A percentile compares a stretch with the other conserved stretches of the same genome.
phyloP scores from a whole-genome alignment of 257 asterid species.

The Scutellaria minor region DNA sequence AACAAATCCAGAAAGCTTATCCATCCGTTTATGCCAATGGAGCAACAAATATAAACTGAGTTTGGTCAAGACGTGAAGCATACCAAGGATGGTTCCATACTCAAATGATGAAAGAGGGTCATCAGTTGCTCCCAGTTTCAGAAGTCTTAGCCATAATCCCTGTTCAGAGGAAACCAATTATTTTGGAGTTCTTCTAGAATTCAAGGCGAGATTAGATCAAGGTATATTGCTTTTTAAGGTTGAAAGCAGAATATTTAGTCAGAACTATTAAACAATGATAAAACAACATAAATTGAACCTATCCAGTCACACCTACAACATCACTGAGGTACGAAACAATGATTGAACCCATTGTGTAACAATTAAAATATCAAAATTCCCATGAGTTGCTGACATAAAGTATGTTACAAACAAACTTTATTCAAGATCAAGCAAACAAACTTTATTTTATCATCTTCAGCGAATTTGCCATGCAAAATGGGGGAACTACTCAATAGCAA shows the following conservation, averaged over 20 bases:
- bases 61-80: conserved; percentile 31
- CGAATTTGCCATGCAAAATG: conserved; percentile 23
- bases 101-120: conserved; percentile 98
- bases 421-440: conserved; percentile 20
- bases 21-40: conserved; percentile 29
- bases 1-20: conserved; percentile 36
- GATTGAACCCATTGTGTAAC: conserved; percentile 18
- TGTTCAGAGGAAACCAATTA: conserved; percentile 42
- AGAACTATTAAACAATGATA: conserved; percentile 2
- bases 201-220: conserved; percentile 15
- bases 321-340: conserved; percentile 6
- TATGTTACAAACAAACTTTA: background rate
- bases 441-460: conserved; percentile 8
- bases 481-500: conserved; percentile 15
- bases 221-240: conserved; percentile 10
- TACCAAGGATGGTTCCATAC: conserved; percentile 96
- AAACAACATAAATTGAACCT: conserved; percentile 10
- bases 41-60: conserved; percentile 24
- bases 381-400: conserved; percentile 13
- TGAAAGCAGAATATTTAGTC: conserved; percentile 11
- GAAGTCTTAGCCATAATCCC: conserved; percentile 94
- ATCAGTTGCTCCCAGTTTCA: conserved; percentile 92
- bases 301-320: conserved; percentile 10
- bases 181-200: conserved; percentile 12
- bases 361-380: conserved; percentile 11